A percentile compares a stretch with the other conserved stretches of the same genome.
phyloP scores from a whole-genome alignment of 1,284 basidiomycete species.

The Leccinum griseonigrum region DNA sequence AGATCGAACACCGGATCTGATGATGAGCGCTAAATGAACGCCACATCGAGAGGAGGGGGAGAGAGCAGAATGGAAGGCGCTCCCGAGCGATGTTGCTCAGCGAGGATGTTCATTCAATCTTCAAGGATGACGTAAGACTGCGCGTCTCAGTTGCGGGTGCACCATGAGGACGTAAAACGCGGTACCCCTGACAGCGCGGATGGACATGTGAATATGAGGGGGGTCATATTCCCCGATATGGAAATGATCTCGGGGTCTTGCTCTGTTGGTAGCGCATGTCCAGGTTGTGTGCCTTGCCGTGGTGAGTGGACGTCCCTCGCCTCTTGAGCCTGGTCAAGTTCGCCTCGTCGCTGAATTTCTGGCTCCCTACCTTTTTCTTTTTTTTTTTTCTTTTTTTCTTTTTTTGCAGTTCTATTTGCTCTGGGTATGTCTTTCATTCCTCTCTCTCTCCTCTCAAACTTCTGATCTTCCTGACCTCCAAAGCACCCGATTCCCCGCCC shows the following conservation, averaged over 20 bases:
- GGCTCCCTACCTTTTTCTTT: not conserved
- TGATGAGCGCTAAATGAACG: constrained; percentile 5
- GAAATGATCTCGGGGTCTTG: constrained; percentile 17
- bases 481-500: not conserved
- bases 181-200: constrained; percentile 12
- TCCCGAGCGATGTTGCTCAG: constrained; percentile 11
- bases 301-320: constrained; percentile 12
- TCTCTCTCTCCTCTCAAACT: not conserved
- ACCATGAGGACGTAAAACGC: constrained; percentile 27
- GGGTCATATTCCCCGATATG: constrained; percentile 16
- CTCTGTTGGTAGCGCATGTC: constrained; percentile 12
- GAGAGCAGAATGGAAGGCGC: constrained; percentile 15
- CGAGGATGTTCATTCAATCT: constrained; percentile 10
- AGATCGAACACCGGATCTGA: constrained; percentile 11
- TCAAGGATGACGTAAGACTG: constrained; percentile 19
- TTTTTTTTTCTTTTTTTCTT: constrained; percentile 10
- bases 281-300: constrained; percentile 19
- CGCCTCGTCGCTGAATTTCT: not conserved
- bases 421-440: constrained; percentile 11
- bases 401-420: constrained; percentile 6
- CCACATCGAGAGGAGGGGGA: constrained; percentile 4
- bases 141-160: constrained; percentile 12
- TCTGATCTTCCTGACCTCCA: not conserved
- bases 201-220: constrained; percentile 28
- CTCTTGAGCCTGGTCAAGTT: constrained; percentile 24